Conservation (phyloP, 106 monocot species). For the Dioscorea alata region DNA sequence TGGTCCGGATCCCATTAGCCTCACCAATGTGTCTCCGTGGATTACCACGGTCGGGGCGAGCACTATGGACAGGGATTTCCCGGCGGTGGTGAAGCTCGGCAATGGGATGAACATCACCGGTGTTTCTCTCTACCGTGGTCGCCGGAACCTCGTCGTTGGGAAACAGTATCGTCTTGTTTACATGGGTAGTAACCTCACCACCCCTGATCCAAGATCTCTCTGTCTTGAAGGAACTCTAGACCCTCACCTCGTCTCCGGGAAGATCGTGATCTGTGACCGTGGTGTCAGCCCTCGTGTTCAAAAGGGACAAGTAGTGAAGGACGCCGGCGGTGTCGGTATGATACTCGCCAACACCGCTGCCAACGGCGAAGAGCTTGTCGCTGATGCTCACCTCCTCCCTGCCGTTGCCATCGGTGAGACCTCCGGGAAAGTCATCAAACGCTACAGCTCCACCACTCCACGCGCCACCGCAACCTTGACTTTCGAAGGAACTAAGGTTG, state of each 20-base stretch:
- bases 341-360: slow-evolving; percentile 63
- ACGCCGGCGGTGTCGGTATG: slow-evolving; percentile 84
- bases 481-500: slow-evolving; percentile 71
- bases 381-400: slow-evolving; percentile 80
- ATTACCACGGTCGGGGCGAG: slow-evolving; percentile 76
- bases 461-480: slow-evolving; percentile 47
- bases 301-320: slow-evolving; percentile 83
- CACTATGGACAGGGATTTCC: slow-evolving; percentile 87
- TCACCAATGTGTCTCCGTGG: slow-evolving; percentile 86
- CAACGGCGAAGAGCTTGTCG: slow-evolving; percentile 81
- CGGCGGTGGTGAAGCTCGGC: slow-evolving; percentile 48
- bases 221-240: slow-evolving; percentile 75
- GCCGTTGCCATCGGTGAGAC: slow-evolving; percentile 54
- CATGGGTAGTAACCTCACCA: slow-evolving; percentile 40
- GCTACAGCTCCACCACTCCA: slow-evolving; percentile 15
- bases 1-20: slow-evolving; percentile 71
- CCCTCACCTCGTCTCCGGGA: slow-evolving; percentile 52
- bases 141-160: slow-evolving; percentile 21
- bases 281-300: slow-evolving; percentile 78
- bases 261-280: slow-evolving; percentile 83
- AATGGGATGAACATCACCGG: slow-evolving; percentile 44
- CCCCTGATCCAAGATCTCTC: slow-evolving; percentile 53
- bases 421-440: slow-evolving; percentile 49
- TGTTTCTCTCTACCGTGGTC: slow-evolving; percentile 73
- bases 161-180: slow-evolving; percentile 66